Conservation (phyloP, 768 basidiomycete genomes). For the Suillus spraguei region DNA sequence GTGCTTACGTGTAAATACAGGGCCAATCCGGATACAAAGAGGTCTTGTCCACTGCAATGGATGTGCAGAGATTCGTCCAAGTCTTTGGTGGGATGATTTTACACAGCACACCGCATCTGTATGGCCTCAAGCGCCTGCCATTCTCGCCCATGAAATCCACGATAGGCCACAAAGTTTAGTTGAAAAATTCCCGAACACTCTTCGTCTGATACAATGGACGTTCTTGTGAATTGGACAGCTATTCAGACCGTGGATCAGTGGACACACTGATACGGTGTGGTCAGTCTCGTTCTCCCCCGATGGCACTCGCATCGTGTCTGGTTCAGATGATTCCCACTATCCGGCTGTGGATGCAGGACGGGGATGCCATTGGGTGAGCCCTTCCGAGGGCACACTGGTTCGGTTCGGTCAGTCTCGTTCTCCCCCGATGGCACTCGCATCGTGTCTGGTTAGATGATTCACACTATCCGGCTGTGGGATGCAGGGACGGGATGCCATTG, state of each 20-base stretch:
- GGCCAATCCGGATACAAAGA: conserved; percentile 4
- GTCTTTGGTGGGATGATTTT: conserved; percentile 16
- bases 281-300: conserved; percentile 14
- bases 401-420: conserved; percentile 13
- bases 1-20: conserved; percentile 1
- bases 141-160: conserved; percentile 29
- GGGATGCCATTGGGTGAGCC: conserved; percentile 4
- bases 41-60: conserved; percentile 5
- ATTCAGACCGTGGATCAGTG: conserved; percentile 8
- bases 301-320: conserved; percentile 22
- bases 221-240: conserved; percentile 7
- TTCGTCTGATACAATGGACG: neutral
- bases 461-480: conserved; percentile 15
- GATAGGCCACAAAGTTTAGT: conserved; percentile 19
- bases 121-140: conserved; percentile 24
- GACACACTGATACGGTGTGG: neutral
- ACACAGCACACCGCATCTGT: conserved; percentile 26
- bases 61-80: conserved; percentile 18
- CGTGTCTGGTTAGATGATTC: conserved; percentile 16
- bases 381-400: conserved; percentile 11
- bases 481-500: conserved; percentile 3
- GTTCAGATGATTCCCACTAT: conserved; percentile 21
- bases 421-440: conserved; percentile 16
- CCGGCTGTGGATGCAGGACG: conserved; percentile 21
- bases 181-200: neutral